phyloP scores from a whole-genome alignment of 2,329 filamentous ascomycete genomes.

The Trichoderma sp. region DNA sequence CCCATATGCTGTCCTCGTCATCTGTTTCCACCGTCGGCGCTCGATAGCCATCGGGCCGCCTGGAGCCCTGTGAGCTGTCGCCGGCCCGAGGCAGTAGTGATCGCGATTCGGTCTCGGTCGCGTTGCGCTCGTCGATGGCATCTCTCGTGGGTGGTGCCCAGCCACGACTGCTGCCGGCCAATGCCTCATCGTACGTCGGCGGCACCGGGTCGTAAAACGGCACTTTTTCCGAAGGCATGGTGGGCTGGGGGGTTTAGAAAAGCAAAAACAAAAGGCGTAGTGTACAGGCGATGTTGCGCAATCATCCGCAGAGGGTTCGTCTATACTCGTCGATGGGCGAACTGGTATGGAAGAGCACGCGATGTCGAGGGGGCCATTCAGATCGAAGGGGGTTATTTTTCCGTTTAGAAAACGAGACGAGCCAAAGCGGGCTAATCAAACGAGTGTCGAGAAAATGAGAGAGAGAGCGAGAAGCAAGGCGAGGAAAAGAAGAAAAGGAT shows the following conservation, averaged over 20 bases:
- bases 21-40: constrained; percentile 78
- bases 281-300: neutral
- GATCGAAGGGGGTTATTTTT: neutral
- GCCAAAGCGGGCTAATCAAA: constrained; percentile 5
- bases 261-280: neutral
- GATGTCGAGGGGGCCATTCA: constrained; percentile 19
- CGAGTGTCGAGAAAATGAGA: constrained; percentile 15
- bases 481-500: neutral
- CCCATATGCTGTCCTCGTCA: constrained; percentile 59
- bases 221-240: constrained; percentile 38
- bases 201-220: constrained; percentile 44
- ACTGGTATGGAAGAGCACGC: neutral
- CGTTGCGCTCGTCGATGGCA: constrained; percentile 54
- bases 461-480: neutral
- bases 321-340: neutral
- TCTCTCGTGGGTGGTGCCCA: constrained; percentile 33
- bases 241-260: constrained; percentile 20
- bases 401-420: neutral
- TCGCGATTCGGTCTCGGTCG: constrained; percentile 72
- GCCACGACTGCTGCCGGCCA: constrained; percentile 30
- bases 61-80: constrained; percentile 37
- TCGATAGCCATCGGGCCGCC: constrained; percentile 61
- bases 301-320: constrained; percentile 7
- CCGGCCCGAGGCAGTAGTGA: constrained; percentile 63
- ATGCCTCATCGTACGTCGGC: constrained; percentile 43